Evolutionary conservation across 305 asterid genomes (phyloP).

Genomic region (Fraxinus paxiana): DNA sequence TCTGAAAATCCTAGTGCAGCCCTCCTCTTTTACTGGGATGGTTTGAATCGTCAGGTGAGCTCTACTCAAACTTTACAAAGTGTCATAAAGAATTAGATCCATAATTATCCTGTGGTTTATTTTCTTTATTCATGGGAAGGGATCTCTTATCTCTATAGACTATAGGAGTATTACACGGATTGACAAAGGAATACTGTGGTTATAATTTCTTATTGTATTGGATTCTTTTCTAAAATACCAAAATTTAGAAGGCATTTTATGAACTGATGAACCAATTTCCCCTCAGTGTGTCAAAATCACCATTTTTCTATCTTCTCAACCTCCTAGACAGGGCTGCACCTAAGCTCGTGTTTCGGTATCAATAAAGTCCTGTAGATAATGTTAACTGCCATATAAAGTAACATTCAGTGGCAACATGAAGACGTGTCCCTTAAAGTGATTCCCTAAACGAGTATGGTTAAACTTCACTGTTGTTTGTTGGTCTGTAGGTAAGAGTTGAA

Average conservation of each 20-base stretch:
- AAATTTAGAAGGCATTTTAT: background rate
- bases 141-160: conserved; percentile 5
- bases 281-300: background rate
- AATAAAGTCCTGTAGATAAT: background rate
- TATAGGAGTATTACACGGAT: background rate
- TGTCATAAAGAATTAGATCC: conserved; percentile 9
- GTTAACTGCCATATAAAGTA: conserved; percentile 2
- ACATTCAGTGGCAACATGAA: conserved; percentile 12
- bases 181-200: conserved; percentile 16
- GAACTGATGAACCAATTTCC: background rate
- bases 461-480: conserved; percentile 16
- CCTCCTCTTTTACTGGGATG: conserved; percentile 56
- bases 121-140: conserved; percentile 11
- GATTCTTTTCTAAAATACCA: background rate
- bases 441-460: conserved; percentile 12
- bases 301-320: conserved; percentile 3
- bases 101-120: conserved; percentile 4
- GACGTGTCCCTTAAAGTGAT: conserved; percentile 11
- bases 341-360: background rate
- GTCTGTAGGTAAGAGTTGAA: conserved; percentile 80
- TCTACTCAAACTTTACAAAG: conserved; percentile 9
- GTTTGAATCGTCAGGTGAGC: conserved; percentile 58
- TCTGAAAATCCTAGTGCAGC: conserved; percentile 66
- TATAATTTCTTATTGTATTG: background rate
- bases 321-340: conserved; percentile 18